A percentile compares a stretch with the other conserved stretches of the same genome.
These are phyloP conservation scores for Naganishia cerealis DNA, from an alignment of 1,284 basidiomycete genomes.

Conservation along the genomic window DNA sequence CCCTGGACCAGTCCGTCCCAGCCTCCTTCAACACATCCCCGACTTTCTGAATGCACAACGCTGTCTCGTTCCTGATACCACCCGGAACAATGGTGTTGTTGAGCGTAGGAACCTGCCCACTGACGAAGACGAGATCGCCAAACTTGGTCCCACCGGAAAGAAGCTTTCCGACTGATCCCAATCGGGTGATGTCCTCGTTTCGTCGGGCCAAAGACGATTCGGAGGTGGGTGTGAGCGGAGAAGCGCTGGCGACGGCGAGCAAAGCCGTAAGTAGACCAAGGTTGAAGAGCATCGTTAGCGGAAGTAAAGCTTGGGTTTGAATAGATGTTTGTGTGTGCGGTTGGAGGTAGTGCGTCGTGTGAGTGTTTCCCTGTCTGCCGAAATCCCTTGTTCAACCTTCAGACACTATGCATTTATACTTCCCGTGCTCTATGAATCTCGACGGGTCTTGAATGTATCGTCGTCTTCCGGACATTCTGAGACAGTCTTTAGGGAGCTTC, in stretches of 20 bases:
- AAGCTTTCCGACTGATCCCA: slow-evolving; percentile 33
- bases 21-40: slow-evolving; percentile 35
- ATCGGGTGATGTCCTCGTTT: slow-evolving; percentile 34
- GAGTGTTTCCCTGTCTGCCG: background rate
- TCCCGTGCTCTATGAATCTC: background rate
- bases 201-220: slow-evolving; percentile 4
- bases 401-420: slow-evolving; percentile 1
- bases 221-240: slow-evolving; percentile 15
- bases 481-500: too few relatives aligned
- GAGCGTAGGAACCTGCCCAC: slow-evolving; percentile 35
- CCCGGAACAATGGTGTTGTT: slow-evolving; percentile 37
- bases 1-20: slow-evolving; percentile 38
- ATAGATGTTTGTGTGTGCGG: background rate
- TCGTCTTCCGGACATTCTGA: too few relatives aligned
- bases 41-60: slow-evolving; percentile 34
- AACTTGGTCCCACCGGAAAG: slow-evolving; percentile 36
- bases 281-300: slow-evolving; percentile 28
- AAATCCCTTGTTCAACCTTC: background rate
- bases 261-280: slow-evolving; percentile 23
- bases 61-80: slow-evolving; percentile 39
- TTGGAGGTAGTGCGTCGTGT: background rate
- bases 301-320: too few relatives aligned
- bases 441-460: background rate
- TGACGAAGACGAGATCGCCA: slow-evolving; percentile 37
- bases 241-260: slow-evolving; percentile 22